phyloP scores from a whole-genome alignment of 768 basidiomycete species.

The Chiua virens region DNA sequence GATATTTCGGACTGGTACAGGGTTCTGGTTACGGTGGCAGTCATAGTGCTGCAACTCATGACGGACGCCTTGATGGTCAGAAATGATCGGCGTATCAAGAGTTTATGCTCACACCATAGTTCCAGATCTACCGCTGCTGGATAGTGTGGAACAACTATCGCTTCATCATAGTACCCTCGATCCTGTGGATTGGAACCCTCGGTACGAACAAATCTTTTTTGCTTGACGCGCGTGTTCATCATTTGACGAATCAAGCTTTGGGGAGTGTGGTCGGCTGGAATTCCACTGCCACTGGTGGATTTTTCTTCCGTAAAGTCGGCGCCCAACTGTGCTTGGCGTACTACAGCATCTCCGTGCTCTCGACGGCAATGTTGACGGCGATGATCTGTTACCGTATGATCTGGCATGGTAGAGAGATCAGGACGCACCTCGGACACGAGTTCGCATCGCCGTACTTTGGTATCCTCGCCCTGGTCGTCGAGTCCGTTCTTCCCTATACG shows the following conservation, averaged over 20 bases:
- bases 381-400: slow-evolving; percentile 13
- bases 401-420: background rate
- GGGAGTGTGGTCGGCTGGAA: slow-evolving; percentile 2
- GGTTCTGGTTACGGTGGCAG: slow-evolving; percentile 18
- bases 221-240: background rate
- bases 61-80: slow-evolving; percentile 27
- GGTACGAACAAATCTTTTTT: slow-evolving; percentile 4
- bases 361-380: slow-evolving; percentile 3
- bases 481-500: slow-evolving; percentile 15
- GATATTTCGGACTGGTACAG: slow-evolving; percentile 14
- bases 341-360: background rate
- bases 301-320: background rate
- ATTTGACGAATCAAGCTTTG: background rate
- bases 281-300: background rate
- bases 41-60: slow-evolving; percentile 30
- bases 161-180: slow-evolving; percentile 8
- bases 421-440: slow-evolving; percentile 1
- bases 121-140: slow-evolving; percentile 38
- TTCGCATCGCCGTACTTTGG: slow-evolving; percentile 6
- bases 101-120: background rate
- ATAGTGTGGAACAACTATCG: slow-evolving; percentile 29
- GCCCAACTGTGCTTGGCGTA: slow-evolving; percentile 4
- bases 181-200: slow-evolving; percentile 14
- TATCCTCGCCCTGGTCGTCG: slow-evolving; percentile 8
- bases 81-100: background rate